Evolutionary conservation across 805 yeast species (phyloP).

Genomic region (Saccharomycopsis lassenensis): DNA sequence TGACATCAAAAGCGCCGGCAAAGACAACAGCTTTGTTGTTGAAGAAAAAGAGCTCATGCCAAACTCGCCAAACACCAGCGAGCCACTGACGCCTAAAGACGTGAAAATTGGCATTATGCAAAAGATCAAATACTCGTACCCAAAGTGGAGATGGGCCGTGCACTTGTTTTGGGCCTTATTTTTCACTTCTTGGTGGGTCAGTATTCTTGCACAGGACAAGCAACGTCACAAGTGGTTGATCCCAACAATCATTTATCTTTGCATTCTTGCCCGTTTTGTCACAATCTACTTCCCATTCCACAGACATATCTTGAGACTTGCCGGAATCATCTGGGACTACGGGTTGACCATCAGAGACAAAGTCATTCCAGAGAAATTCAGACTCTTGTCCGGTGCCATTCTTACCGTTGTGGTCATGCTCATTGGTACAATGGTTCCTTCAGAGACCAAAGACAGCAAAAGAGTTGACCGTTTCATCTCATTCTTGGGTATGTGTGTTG

Average conservation of each 20-base stretch:
- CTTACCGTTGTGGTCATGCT: slow-evolving; percentile 37
- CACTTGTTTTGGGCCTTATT: slow-evolving; percentile 26
- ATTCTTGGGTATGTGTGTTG: slow-evolving; percentile 42
- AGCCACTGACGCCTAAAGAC: no score
- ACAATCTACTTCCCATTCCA: slow-evolving; percentile 35
- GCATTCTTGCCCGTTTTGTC: slow-evolving; percentile 39
- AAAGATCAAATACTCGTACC: slow-evolving; percentile 12
- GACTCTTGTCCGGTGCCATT: slow-evolving; percentile 34
- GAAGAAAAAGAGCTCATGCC: no score
- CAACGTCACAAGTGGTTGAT: slow-evolving; percentile 45
- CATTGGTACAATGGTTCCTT: slow-evolving; percentile 43
- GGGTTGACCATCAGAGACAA: slow-evolving; percentile 22
- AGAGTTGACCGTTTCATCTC: slow-evolving; percentile 46
- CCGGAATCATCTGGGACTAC: slow-evolving; percentile 7
- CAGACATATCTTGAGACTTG: slow-evolving; percentile 5
- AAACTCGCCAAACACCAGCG: no score
- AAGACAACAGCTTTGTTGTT: no score
- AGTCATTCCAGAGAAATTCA: slow-evolving; percentile 31
- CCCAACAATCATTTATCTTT: slow-evolving; percentile 43
- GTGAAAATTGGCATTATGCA: no score
- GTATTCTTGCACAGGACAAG: slow-evolving; percentile 39
- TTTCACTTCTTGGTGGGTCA: slow-evolving; percentile 49
- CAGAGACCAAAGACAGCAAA: slow-evolving; percentile 34
- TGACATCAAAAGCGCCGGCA: no score
- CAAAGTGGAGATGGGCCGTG: slow-evolving; percentile 21